Conservation (phyloP, 1,284 basidiomycete genomes). For the Abortiporus biennis region DNA sequence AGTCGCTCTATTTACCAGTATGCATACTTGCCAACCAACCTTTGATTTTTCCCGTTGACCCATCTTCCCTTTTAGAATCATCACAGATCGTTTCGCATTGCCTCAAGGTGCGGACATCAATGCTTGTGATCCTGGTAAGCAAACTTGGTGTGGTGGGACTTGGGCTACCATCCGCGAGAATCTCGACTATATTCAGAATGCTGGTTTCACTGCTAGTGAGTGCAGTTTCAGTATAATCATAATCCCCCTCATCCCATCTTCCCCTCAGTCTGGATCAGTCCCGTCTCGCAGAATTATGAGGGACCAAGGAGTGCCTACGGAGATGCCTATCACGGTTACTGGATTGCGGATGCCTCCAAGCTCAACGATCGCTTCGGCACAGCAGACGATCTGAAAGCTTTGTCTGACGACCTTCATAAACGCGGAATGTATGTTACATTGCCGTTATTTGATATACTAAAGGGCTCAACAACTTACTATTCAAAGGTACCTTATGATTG, state of each 20-base stretch:
- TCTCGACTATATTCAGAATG: slow-evolving; percentile 74
- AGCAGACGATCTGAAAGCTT: slow-evolving; percentile 62
- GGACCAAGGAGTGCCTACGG: slow-evolving; percentile 63
- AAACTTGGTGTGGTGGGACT: slow-evolving; percentile 73
- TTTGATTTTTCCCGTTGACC: neutral
- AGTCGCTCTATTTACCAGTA: slow-evolving; percentile 37
- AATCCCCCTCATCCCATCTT: slow-evolving; percentile 4
- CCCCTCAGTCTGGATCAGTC: slow-evolving; percentile 55
- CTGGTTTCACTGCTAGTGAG: slow-evolving; percentile 73
- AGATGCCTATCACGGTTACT: slow-evolving; percentile 68
- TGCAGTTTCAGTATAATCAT: slow-evolving; percentile 16
- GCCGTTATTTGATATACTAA: neutral
- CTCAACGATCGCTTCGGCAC: slow-evolving; percentile 72
- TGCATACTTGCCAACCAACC: slow-evolving; percentile 11
- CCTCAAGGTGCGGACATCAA: slow-evolving; percentile 44
- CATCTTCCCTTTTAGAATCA: slow-evolving; percentile 37
- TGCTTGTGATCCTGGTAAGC: slow-evolving; percentile 48
- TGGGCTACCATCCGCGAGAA: slow-evolving; percentile 74
- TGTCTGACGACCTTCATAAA: slow-evolving; percentile 60
- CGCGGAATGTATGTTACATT: slow-evolving; percentile 52
- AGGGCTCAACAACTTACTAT: neutral
- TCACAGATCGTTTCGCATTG: slow-evolving; percentile 74
- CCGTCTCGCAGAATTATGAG: slow-evolving; percentile 66
- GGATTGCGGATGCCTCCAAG: slow-evolving; percentile 56
- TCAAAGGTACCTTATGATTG: slow-evolving; percentile 68